Percentiles rank a stretch among this genome's conserved stretches.
Conservation (phyloP, 108 stramenopile species). For the Nitzschia inconspicua region DNA sequence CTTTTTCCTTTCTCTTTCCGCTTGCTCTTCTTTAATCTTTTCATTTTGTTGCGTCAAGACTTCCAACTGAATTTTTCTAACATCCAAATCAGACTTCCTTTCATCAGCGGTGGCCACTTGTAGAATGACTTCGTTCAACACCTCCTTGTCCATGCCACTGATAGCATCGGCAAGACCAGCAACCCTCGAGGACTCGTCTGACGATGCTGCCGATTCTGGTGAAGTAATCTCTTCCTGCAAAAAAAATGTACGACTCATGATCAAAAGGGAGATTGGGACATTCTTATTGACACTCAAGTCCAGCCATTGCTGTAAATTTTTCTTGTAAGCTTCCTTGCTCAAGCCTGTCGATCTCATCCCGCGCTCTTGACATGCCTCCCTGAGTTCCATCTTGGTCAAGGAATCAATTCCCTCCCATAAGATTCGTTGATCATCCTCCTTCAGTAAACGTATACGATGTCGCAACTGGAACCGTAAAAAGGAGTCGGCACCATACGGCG, state of each 20-base stretch:
- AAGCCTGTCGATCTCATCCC: constrained; percentile 97
- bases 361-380: constrained; percentile 95
- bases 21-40: constrained; percentile 72
- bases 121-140: constrained; percentile 94
- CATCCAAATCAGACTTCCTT: constrained; percentile 56
- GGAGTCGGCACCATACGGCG: constrained; percentile 91
- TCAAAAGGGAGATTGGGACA: constrained; percentile 94
- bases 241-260: constrained; percentile 96
- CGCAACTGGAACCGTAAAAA: constrained; percentile 95
- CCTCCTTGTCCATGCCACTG: constrained; percentile 90
- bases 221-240: constrained; percentile 68
- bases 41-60: constrained; percentile 79
- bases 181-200: constrained; percentile 42
- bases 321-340: constrained; percentile 86
- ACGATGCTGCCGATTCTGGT: constrained; percentile 27
- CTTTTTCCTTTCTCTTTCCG: constrained; percentile 59
- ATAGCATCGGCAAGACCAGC: constrained; percentile 89
- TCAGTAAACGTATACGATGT: constrained; percentile 75
- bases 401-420: constrained; percentile 97
- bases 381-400: constrained; percentile 94
- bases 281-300: constrained; percentile 92
- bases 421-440: constrained; percentile 96
- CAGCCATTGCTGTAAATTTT: constrained; percentile 93
- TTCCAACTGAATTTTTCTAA: constrained; percentile 79
- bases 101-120: constrained; percentile 89